Base-by-base conservation (phyloP, 306 rosid species). In the Alnus rubra region DNA sequence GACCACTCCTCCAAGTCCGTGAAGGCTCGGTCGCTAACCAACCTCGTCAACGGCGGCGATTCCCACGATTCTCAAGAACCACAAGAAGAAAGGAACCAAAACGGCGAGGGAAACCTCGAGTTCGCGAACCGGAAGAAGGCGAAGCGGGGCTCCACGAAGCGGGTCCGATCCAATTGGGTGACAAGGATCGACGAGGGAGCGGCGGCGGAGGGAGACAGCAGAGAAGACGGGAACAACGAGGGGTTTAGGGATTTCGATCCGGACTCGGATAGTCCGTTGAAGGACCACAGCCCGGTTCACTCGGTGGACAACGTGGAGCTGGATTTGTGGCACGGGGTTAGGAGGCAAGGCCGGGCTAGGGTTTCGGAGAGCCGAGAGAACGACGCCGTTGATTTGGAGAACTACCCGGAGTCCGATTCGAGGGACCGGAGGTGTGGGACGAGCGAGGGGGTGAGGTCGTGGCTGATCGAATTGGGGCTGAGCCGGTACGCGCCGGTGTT, bases 401-500 rank as follows among this genome's bases (percentile, higher is more conserved):
- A 69, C 44, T 54, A 23, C 83, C 83, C 53, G 76, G 90, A 86
- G 76, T 88, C 86, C 39, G 86, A 85, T 76, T 85, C 86, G 56
- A 77, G 82, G 59, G 86, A 82, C 30, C 63, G 81, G 76, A 82
- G 37, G 70, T 45, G 23, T 31, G 76, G 68, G 74, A 74, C 74
- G 60, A 82, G 75, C 64, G 88, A 84, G 0, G 90, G 91, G 8
- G 93, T 91, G 65, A 80, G 90, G 82, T 55, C 89, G 12, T 91
- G 93, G 96, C 78, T 91, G 1, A 71, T 77, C 33, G 93, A 86
- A 13, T 74, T 91, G 78, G 93, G 96, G 68, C 42, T 91, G 77
- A 88, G 96, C 75, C 74, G 90, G 82, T 91, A 91, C 74, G 83
- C 88, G 56, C 92, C 96, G 16, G 81, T 91, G 79, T 91, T 91